Evolutionary conservation across 306 rosid genomes (phyloP).

Genomic region (Echinosophora koreensis): DNA sequence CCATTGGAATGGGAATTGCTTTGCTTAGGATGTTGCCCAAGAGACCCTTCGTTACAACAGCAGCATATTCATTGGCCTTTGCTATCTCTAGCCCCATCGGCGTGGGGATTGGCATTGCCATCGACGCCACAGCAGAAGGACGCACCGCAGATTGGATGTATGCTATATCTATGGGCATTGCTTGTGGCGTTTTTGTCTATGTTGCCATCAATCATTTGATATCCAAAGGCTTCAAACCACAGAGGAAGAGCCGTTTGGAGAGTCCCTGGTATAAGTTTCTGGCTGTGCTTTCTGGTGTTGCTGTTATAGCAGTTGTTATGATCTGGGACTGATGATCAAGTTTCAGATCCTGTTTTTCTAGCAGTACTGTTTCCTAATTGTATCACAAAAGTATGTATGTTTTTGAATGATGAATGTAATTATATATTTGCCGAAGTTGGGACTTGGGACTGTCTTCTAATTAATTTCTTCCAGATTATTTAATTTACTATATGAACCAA

Average conservation of each 20-base stretch:
- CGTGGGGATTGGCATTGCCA: conserved; percentile 81
- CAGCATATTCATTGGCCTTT: conserved; percentile 67
- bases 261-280: conserved; percentile 70
- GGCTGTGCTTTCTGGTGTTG: conserved; percentile 75
- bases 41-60: conserved; percentile 64
- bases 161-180: conserved; percentile 81
- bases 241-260: conserved; percentile 46
- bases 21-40: conserved; percentile 74
- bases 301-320: conserved; percentile 75
- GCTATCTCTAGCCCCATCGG: conserved; percentile 82
- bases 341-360: not conserved
- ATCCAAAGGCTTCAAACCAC: conserved; percentile 72
- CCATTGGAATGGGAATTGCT: conserved; percentile 84
- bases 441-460: not conserved
- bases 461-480: not conserved
- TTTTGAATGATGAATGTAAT: not conserved
- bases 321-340: conserved; percentile 65
- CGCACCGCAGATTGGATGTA: conserved; percentile 71
- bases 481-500: not conserved
- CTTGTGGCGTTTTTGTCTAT: conserved; percentile 81
- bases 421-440: not conserved
- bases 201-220: conserved; percentile 85
- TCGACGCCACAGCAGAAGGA: conserved; percentile 76
- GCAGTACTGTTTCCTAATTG: not conserved
- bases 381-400: not conserved